Evolutionary conservation across 306 rosid species (phyloP), one percentile per base, ranked within the genome.

Genomic region (Parietaria judaica): DNA sequence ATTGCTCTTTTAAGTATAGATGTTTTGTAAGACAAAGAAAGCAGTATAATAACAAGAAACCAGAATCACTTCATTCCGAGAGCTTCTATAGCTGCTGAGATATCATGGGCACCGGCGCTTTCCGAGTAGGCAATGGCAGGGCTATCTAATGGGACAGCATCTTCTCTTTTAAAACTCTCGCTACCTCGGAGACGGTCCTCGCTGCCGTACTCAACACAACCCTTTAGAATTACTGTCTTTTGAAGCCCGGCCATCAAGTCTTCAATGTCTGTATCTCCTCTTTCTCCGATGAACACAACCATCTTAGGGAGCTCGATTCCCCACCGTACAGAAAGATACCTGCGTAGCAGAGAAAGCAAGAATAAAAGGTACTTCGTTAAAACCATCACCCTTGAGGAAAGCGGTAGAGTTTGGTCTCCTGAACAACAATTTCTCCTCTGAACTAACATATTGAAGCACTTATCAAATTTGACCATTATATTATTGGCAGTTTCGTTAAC

Each of bases 321-420:
- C 94, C 96, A 85, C 72, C 77, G 79, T 16, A 88, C 76, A 12
- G 89, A 85, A 60, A 88, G 84, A 64, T 88, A 85, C 89, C 96
- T 88, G 54, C 65, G 43, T 53, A 59, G 15, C 61, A 68, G 49
- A 9, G 15, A 6, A 41, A 75, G 54, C 47, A 4, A 3, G 39
- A 13, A 64, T 1, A 13, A 8, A 36, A 63, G 48, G 41, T 51
- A 6, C 51, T 34, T 52, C 16, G 7, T 51, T 4, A 53, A 46
- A 9, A 36, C 10, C 14, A 3, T 14, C 15, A 69, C 58, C 47
- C 31, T 23, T 8, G 9, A 52, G 58, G 36, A 53, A 23, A 35
- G 1, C 2, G 31, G 31, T 23, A 23, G 31, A 23, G 31, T 23
- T 23, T 23, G 31, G 31, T 23, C 31, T 23, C 31, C 31, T 23